phyloP scores from a whole-genome alignment of 1,284 basidiomycete species.

The Trametes sp. region DNA sequence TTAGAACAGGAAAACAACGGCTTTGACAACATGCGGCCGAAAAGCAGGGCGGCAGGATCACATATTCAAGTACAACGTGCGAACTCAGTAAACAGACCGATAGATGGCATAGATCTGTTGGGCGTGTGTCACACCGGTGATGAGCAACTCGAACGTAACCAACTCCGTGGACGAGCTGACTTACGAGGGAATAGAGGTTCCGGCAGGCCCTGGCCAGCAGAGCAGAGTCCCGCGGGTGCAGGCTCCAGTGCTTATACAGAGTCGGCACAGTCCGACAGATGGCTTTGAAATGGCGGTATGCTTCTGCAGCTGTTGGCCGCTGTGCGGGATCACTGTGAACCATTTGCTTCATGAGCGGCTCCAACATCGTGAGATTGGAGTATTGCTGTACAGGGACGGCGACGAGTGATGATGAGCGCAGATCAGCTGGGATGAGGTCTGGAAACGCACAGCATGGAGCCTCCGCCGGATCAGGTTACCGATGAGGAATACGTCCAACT shows the following conservation, averaged over 20 bases:
- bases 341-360: slow-evolving; percentile 34
- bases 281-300: slow-evolving; percentile 7
- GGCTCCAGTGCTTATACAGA: background rate
- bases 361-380: slow-evolving; percentile 33
- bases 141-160: background rate
- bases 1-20: background rate
- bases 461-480: slow-evolving; percentile 4
- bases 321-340: slow-evolving; percentile 24
- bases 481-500: slow-evolving; percentile 31
- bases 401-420: background rate
- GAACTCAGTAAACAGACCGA: background rate
- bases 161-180: background rate
- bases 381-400: slow-evolving; percentile 35
- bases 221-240: slow-evolving; percentile 3
- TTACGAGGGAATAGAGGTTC: background rate
- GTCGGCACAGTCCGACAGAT: slow-evolving; percentile 7
- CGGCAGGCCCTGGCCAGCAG: background rate
- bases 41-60: background rate
- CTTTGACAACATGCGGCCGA: background rate
- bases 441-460: background rate
- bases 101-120: background rate
- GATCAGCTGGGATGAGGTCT: background rate
- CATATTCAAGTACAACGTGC: background rate
- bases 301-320: slow-evolving; percentile 29
- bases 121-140: too few relatives aligned